Evolutionary conservation across 345 rosid genomes (phyloP).

Genomic region (Passiflora organensis): DNA sequence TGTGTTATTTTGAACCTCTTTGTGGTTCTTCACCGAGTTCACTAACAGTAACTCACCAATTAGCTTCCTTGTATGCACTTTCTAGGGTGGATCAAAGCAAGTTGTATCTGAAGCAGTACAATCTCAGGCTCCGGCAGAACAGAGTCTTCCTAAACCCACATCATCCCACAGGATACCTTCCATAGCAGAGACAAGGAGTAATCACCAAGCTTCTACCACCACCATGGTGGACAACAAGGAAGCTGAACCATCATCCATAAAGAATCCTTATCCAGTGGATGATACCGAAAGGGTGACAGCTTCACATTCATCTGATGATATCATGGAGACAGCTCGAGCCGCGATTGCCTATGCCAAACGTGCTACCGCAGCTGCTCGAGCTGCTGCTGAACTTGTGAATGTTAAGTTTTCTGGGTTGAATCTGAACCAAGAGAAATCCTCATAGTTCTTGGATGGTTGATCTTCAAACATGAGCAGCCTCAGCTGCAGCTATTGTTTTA

Average conservation of each 20-base stretch:
- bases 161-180: slow-evolving; percentile 38
- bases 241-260: slow-evolving; percentile 28
- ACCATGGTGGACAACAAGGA: slow-evolving; percentile 22
- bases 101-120: slow-evolving; percentile 30
- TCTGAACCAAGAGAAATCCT: slow-evolving; percentile 21
- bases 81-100: slow-evolving; percentile 70
- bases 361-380: slow-evolving; percentile 78
- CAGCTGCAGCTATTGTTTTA: too few relatives aligned
- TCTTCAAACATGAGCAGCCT: too few relatives aligned
- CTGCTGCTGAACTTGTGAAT: slow-evolving; percentile 75
- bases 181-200: slow-evolving; percentile 12
- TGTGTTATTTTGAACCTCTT: neutral
- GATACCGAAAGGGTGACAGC: slow-evolving; percentile 26
- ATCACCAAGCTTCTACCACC: slow-evolving; percentile 26
- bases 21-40: neutral
- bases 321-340: slow-evolving; percentile 71
- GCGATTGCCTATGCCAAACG: slow-evolving; percentile 83
- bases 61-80: slow-evolving; percentile 6
- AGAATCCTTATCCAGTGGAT: slow-evolving; percentile 11
- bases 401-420: slow-evolving; percentile 37
- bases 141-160: slow-evolving; percentile 28
- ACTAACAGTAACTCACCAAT: neutral
- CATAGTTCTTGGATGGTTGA: too few relatives aligned
- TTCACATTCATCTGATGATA: slow-evolving; percentile 48
- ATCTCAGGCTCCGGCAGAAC: slow-evolving; percentile 33